Evolutionary conservation across 2,329 filamentous ascomycete genomes (phyloP).

Genomic region (Curvularia eragrostidis): DNA sequence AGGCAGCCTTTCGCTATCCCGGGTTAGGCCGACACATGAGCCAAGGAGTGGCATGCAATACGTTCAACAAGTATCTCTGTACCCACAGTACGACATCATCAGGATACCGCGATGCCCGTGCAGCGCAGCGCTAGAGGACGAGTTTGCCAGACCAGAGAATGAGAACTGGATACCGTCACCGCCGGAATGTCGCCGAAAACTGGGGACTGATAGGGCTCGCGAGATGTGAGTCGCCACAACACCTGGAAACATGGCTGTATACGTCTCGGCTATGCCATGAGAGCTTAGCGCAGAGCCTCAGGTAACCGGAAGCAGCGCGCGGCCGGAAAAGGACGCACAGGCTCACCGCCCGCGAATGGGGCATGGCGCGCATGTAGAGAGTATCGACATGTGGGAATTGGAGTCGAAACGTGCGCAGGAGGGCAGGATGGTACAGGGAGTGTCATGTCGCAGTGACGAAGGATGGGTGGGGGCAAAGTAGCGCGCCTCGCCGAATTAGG

Average conservation of each 20-base stretch:
- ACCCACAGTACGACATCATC: constrained; percentile 41
- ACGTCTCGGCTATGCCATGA: constrained; percentile 27
- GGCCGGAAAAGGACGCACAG: constrained; percentile 28
- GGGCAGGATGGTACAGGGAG: constrained; percentile 16
- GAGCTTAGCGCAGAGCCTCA: constrained; percentile 30
- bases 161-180: constrained; percentile 37
- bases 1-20: constrained; percentile 27
- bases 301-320: constrained; percentile 26
- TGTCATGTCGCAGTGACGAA: constrained; percentile 27
- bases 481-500: constrained; percentile 31
- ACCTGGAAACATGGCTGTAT: constrained; percentile 14
- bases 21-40: constrained; percentile 31
- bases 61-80: constrained; percentile 37
- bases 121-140: constrained; percentile 30
- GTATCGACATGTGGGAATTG: constrained; percentile 13
- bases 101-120: constrained; percentile 26
- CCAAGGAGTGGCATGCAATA: constrained; percentile 14
- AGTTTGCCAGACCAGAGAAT: constrained; percentile 36
- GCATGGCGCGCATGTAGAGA: constrained; percentile 14
- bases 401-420: constrained; percentile 17
- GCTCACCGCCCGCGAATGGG: constrained; percentile 22
- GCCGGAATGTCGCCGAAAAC: constrained; percentile 32
- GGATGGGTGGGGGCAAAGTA: constrained; percentile 18
- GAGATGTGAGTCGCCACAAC: constrained; percentile 35
- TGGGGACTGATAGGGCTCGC: constrained; percentile 30